Evolutionary conservation across 2,329 filamentous ascomycete species (phyloP).

Genomic region (Pseudogymnoascus sp.): DNA sequence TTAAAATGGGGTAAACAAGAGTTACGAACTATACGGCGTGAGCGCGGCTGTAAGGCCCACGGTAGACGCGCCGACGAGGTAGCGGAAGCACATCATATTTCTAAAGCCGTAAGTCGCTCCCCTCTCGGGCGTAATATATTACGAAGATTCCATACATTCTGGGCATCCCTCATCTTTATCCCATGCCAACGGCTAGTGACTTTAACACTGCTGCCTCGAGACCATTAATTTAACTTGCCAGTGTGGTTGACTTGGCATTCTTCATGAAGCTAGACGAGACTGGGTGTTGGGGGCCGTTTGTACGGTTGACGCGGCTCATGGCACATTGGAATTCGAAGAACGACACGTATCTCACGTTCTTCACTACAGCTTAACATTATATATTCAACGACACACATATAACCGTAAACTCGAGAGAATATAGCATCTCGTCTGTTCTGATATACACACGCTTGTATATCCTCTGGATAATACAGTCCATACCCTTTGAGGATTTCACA

Average conservation of each 20-base stretch:
- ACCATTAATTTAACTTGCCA: not conserved
- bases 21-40: not conserved
- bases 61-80: not conserved
- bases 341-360: not conserved
- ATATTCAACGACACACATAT: not conserved
- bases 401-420: not conserved
- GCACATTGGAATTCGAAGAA: not conserved
- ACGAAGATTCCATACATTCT: not conserved
- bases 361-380: not conserved
- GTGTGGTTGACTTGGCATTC: not conserved
- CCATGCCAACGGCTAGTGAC: not conserved
- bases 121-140: not conserved
- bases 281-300: not conserved
- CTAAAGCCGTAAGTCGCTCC: not conserved
- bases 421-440: conserved; percentile 17
- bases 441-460: conserved; percentile 16
- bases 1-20: too few species aligned
- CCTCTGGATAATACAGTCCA: not conserved
- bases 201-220: not conserved
- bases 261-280: not conserved
- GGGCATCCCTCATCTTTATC: not conserved
- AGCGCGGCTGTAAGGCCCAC: not conserved
- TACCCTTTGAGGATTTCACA: too few species aligned
- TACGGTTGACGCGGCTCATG: not conserved
- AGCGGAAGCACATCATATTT: not conserved